These are phyloP conservation scores for Penicillium sp. DNA, from an alignment of 2,329 filamentous ascomycete genomes.

Conservation along the genomic window DNA sequence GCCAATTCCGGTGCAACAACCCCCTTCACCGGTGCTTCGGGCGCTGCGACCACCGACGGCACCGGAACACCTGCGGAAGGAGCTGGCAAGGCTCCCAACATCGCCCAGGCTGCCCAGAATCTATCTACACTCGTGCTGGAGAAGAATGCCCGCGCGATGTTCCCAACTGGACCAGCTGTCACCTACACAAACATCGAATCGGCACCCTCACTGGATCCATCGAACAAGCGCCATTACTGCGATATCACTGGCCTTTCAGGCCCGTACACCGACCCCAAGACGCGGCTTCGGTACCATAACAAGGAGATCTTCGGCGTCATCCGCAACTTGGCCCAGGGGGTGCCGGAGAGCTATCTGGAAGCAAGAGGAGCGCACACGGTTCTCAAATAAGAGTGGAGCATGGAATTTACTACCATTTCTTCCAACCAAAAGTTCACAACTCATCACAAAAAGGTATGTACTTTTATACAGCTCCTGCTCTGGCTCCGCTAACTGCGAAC, in stretches of 20 bases:
- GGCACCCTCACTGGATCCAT: slow-evolving; percentile 77
- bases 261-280: slow-evolving; percentile 93
- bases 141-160: slow-evolving; percentile 61
- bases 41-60: slow-evolving; percentile 41
- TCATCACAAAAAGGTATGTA: background rate
- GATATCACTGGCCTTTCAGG: slow-evolving; percentile 93
- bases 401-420: background rate
- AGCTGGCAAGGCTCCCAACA: slow-evolving; percentile 58
- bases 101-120: slow-evolving; percentile 85
- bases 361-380: slow-evolving; percentile 90
- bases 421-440: slow-evolving; percentile 1
- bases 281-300: slow-evolving; percentile 87
- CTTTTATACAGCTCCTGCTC: background rate
- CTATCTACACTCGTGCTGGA: slow-evolving; percentile 86
- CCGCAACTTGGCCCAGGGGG: slow-evolving; percentile 75
- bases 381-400: slow-evolving; percentile 63
- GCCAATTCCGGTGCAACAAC: slow-evolving; percentile 80
- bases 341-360: slow-evolving; percentile 85
- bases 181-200: slow-evolving; percentile 98
- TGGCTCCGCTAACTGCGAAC: background rate
- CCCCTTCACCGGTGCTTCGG: slow-evolving; percentile 49
- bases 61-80: slow-evolving; percentile 51
- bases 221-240: slow-evolving; percentile 86
- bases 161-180: slow-evolving; percentile 65
- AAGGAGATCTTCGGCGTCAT: slow-evolving; percentile 87